Percentiles rank a stretch among this genome's conserved stretches.
These are phyloP conservation scores for Moesziomyces sp. DNA, from an alignment of 1,284 basidiomycete genomes.

Conservation along the genomic window DNA sequence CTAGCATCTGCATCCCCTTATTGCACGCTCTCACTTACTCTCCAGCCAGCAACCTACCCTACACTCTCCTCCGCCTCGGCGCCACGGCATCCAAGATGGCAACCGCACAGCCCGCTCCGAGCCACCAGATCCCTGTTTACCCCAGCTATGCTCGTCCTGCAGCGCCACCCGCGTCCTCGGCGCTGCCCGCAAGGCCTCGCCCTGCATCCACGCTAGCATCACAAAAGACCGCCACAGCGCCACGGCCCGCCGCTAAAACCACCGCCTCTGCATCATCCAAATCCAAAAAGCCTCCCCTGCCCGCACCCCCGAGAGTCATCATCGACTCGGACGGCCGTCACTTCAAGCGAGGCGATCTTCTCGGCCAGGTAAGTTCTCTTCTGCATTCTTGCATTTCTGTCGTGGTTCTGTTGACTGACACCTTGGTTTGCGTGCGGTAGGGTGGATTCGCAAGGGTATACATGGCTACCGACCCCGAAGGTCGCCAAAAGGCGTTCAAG, in stretches of 20 bases:
- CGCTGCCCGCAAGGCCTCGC: slow-evolving; percentile 24
- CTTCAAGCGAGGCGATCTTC: slow-evolving; percentile 55
- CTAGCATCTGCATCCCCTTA: neutral
- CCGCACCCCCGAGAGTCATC: slow-evolving; percentile 60
- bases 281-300: slow-evolving; percentile 58
- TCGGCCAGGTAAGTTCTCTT: slow-evolving; percentile 52
- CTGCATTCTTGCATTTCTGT: neutral
- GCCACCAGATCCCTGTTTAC: slow-evolving; percentile 31
- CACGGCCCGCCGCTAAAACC: neutral
- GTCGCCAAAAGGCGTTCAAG: slow-evolving; percentile 68
- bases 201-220: slow-evolving; percentile 25
- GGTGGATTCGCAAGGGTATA: slow-evolving; percentile 68
- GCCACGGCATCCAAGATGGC: slow-evolving; percentile 40
- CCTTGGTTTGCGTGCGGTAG: slow-evolving; percentile 31
- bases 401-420: neutral
- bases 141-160: slow-evolving; percentile 33
- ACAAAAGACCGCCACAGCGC: slow-evolving; percentile 10
- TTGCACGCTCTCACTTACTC: neutral
- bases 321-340: slow-evolving; percentile 53
- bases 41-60: neutral
- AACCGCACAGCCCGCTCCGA: slow-evolving; percentile 22
- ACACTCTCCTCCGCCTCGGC: neutral
- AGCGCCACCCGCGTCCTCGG: slow-evolving; percentile 14
- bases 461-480: slow-evolving; percentile 61
- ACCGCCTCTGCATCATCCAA: slow-evolving; percentile 24